Evolutionary conservation across 305 asterid species (phyloP).

Genomic region (Solanum hybrid): DNA sequence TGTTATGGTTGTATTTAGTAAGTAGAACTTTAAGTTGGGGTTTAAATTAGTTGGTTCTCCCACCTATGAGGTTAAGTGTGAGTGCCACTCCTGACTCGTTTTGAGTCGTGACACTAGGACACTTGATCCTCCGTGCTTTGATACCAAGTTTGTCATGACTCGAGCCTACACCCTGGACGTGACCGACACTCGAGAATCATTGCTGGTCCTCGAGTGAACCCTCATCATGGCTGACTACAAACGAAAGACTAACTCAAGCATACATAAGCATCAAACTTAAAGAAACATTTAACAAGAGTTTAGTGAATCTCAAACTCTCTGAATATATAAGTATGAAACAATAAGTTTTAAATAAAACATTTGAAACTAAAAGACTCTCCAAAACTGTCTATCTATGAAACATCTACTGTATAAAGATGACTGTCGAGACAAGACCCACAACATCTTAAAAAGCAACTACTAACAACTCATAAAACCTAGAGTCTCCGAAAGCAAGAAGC

Average conservation of each 20-base stretch:
- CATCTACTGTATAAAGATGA: no score
- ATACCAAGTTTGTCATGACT: neutral
- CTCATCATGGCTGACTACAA: neutral
- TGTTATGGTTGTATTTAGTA: neutral
- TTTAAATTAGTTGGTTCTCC: neutral
- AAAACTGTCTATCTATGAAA: neutral
- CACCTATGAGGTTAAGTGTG: neutral
- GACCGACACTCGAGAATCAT: neutral
- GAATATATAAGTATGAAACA: neutral
- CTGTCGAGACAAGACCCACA: neutral
- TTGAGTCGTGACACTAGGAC: neutral
- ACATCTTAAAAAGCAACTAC: neutral
- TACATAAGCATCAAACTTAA: neutral
- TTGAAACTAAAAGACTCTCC: neutral
- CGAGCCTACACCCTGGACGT: neutral
- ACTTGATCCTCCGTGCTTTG: neutral
- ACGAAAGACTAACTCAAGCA: neutral
- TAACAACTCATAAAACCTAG: neutral
- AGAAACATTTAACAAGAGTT: neutral
- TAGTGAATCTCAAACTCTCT: neutral
- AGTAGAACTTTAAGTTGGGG: neutral
- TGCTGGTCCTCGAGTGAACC: neutral
- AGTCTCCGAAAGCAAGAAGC: no score
- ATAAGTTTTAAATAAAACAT: neutral
- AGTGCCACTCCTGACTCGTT: neutral